Evolutionary conservation across 1,284 basidiomycete genomes (phyloP), one percentile per base, ranked within the genome.

Genomic region (Boletus mariae): DNA sequence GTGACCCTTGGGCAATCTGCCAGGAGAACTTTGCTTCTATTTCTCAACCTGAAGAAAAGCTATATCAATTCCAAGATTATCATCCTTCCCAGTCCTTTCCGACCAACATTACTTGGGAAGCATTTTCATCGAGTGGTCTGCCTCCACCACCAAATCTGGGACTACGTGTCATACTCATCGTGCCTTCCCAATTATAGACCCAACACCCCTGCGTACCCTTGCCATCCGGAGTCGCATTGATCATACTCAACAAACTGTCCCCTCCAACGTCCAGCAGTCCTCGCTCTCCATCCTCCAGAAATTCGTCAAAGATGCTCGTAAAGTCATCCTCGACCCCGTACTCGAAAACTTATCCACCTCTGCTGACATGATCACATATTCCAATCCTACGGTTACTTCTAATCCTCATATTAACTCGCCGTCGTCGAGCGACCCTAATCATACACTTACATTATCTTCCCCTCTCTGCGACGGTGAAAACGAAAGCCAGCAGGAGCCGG

Each of bases 211-310:
- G 17, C 75, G 73, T 37, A 65, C 69, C 8, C 71, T 85, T 47
- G 73, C 77, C 20, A 57, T 71, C 26, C 60, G 66, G 26, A 64
- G 71, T 2, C 72, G 70, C 49, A 61, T 69, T 26, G 56, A 68
- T n/a, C 67, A 75, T 55, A 67, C 61, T 1, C 68, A 73, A 49
- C 73, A 67, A 48, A 68, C 64, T n/a, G 63, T 64, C 12, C 78
- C 78, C 5, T 61, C 59, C 15, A 59, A 61, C 13, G 68, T 61
- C 9, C 80, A 83, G 51, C 67, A 62, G 10, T 75, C 77, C 0
- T 71, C 73, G 0, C 76, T 80, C 5, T 85, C 84, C n/a, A 68
- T 77, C 32, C 78, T 87, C 2, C 86, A 87, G 63, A 71, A 71
- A 48, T 70, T 86, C 57, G 84, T 89, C 52, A 79, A 79, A 57